A percentile compares a stretch with the other conserved stretches of the same genome.
phyloP scores from a whole-genome alignment of 371 early-diverging fungal genomes.

The Nematocida sp. region DNA sequence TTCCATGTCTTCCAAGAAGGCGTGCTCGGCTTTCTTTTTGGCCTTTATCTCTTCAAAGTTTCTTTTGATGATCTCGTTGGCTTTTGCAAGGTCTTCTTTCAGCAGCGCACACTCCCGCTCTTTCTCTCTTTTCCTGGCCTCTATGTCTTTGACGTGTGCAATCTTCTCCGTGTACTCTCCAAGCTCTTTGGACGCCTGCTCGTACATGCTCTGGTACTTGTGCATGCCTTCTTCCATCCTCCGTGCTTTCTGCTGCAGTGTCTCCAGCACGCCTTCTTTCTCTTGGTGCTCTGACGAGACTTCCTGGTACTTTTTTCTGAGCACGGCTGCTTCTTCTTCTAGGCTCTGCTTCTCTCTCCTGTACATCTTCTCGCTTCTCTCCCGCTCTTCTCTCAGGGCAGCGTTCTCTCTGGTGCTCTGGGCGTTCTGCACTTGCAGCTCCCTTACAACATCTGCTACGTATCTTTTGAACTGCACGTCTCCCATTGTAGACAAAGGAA shows the following conservation, averaged over 20 bases:
- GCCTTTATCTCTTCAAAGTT: conserved; percentile 55
- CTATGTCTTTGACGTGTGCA: conserved; percentile 47
- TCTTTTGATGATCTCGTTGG: conserved; percentile 61
- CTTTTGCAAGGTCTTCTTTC: conserved; percentile 54
- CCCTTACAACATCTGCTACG: conserved; percentile 57
- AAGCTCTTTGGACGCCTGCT: conserved; percentile 51
- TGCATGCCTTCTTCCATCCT: conserved; percentile 15
- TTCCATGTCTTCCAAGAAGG: conserved; percentile 24
- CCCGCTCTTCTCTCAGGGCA: conserved; percentile 53
- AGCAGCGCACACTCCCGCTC: conserved; percentile 27
- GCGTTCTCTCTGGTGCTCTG: conserved; percentile 60
- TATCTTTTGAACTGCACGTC: conserved; percentile 62
- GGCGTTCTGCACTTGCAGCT: conserved; percentile 60
- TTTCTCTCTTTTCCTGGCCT: conserved; percentile 40
- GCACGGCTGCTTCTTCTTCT: conserved; percentile 35
- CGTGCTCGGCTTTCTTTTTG: conserved; percentile 1
- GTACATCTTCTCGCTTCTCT: not conserved
- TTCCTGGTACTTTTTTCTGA: conserved; percentile 38
- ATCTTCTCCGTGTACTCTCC: conserved; percentile 46
- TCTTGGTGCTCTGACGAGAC: conserved; percentile 33
- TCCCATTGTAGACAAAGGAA: conserved; percentile 58
- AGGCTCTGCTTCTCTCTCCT: conserved; percentile 22
- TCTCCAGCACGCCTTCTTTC: not conserved
- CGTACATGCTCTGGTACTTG: conserved; percentile 25
- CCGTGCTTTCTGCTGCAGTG: conserved; percentile 14